Percentiles rank a stretch among this genome's conserved stretches.
These are phyloP conservation scores for Talaromyces sp. DNA, from an alignment of 2,329 filamentous ascomycete species.

Conservation along the genomic window DNA sequence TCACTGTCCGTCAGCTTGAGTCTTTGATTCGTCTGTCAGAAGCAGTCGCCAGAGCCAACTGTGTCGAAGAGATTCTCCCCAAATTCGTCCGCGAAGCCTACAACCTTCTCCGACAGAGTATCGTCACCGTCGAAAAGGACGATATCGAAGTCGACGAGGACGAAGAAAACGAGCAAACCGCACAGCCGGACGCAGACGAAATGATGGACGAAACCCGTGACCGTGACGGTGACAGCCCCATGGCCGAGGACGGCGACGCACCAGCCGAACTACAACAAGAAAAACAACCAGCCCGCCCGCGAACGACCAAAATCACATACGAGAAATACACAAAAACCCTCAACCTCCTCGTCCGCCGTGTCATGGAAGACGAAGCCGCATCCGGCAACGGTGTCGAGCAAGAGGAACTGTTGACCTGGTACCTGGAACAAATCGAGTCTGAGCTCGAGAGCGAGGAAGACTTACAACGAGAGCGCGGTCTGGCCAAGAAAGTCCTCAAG, in stretches of 20 bases:
- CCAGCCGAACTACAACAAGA: conserved; percentile 28
- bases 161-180: conserved; percentile 42
- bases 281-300: conserved; percentile 41
- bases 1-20: conserved; percentile 94
- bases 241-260: conserved; percentile 54
- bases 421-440: conserved; percentile 84
- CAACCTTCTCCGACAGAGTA: conserved; percentile 86
- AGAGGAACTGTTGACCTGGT: conserved; percentile 81
- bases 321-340: conserved; percentile 93
- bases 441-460: conserved; percentile 80
- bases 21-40: conserved; percentile 93
- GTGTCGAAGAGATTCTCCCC: conserved; percentile 81
- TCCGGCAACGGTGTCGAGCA: conserved; percentile 81
- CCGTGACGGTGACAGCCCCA: conserved; percentile 52
- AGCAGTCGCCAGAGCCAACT: conserved; percentile 98
- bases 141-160: conserved; percentile 92
- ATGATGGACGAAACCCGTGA: conserved; percentile 50
- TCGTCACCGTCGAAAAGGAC: conserved; percentile 97
- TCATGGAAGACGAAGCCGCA: conserved; percentile 76
- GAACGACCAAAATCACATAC: conserved; percentile 86
- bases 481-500: conserved; percentile 84
- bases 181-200: conserved; percentile 46
- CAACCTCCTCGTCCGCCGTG: conserved; percentile 76
- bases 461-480: conserved; percentile 68
- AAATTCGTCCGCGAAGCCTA: conserved; percentile 90